Evolutionary conservation across 2,329 filamentous ascomycete species (phyloP).

Genomic region (Cercospora zeae-maydis): DNA sequence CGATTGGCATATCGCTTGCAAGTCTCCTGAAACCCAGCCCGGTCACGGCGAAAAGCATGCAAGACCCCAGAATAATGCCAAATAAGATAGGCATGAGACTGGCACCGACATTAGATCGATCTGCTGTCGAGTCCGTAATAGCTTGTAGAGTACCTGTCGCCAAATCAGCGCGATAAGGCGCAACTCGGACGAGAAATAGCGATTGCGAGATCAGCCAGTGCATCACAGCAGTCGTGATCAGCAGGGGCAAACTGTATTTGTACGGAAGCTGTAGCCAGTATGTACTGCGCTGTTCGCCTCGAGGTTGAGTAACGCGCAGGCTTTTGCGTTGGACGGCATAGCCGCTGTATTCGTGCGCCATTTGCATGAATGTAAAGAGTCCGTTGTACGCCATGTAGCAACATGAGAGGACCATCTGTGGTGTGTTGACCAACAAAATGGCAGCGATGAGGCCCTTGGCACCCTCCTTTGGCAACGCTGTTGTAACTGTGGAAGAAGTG

Average conservation of each 20-base stretch:
- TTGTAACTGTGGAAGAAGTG: constrained; percentile 2
- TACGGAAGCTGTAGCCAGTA: constrained; percentile 44
- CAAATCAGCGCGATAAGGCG: neutral
- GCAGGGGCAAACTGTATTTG: constrained; percentile 38
- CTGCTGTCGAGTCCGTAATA: neutral
- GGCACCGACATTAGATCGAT: neutral
- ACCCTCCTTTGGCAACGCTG: constrained; percentile 6
- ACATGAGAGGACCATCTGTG: constrained; percentile 48
- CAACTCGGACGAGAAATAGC: constrained; percentile 41
- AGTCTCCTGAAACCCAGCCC: constrained; percentile 14
- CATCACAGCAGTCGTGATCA: constrained; percentile 32
- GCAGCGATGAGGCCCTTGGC: constrained; percentile 14
- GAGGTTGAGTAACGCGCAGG: constrained; percentile 41
- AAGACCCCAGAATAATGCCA: neutral
- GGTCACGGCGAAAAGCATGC: constrained; percentile 10
- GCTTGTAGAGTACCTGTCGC: constrained; percentile 20
- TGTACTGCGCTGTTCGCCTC: constrained; percentile 38
- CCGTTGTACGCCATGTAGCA: constrained; percentile 47
- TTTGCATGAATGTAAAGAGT: constrained; percentile 47
- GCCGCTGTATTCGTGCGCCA: constrained; percentile 47
- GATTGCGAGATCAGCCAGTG: constrained; percentile 47
- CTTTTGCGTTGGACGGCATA: constrained; percentile 25
- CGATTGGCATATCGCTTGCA: constrained; percentile 21
- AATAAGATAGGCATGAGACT: constrained; percentile 6
- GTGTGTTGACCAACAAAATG: constrained; percentile 45